Base-by-base conservation (phyloP, 768 basidiomycete genomes). In the Pleurotus platypus region DNA sequence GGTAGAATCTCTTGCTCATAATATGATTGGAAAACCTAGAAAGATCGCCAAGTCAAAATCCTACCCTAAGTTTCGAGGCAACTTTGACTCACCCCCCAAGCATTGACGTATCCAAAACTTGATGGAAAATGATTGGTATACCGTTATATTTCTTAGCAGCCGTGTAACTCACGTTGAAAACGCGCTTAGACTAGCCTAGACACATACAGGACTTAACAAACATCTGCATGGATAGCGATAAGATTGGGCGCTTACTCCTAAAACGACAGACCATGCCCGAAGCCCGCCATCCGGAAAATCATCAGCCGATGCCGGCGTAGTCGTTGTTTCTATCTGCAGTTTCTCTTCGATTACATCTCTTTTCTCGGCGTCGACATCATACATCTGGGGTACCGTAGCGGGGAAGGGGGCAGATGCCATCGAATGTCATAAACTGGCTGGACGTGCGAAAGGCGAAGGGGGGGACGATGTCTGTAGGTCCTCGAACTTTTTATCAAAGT, bases 11-110 rank as follows among this genome's bases (percentile, higher is more conserved):
- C 67, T 18, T 74, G 69, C 57, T 82, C 72, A 58, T 87, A 85
- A 62, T 85, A 84, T 12, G 73, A 72, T 76, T 87, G 85, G 59
- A 85, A 85, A 15, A 81, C 74, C 82, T 84, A 51, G 15, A 26
- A 24, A 5, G 43, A 48, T 15, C 16, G 49, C 30, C 7, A 11
- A 35, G 30, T 35, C 11, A 35, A 35, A 9, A 35, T 9, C 30
- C 8, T 35, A 35, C 8, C 30, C 7, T 9, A 35, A 11, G 30
- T 35, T 11, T 11, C 11, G 30, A 35, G 9, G 11, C 11, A 11
- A 11, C 30, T 35, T 9, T 13, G n/a, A 70, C 75, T 60, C 59
- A 83, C 84, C 45, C 83, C 83, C 80, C 81, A 83, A 0, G 78
- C 70, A 60, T 83, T 84, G 12, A 82, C 74, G 54, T 77, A 75